Evolutionary conservation across 495 filamentous ascomycete species (phyloP).

Genomic region (Patellaria atrata): DNA sequence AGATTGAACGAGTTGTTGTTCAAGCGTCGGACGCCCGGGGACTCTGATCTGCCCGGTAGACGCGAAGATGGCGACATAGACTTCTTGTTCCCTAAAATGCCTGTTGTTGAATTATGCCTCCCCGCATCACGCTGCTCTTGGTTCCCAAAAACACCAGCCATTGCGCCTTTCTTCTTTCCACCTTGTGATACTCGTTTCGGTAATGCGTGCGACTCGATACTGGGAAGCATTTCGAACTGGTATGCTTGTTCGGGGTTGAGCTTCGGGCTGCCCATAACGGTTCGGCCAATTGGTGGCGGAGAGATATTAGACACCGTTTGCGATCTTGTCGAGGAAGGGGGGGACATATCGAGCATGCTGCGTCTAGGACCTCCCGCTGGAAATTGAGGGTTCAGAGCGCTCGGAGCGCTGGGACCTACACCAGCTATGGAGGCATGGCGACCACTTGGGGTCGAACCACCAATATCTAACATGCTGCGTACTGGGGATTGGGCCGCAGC

Average conservation of each 20-base stretch:
- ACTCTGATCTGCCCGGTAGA: slow-evolving; percentile 42
- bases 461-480: slow-evolving; percentile 48
- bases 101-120: slow-evolving; percentile 34
- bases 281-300: slow-evolving; percentile 2
- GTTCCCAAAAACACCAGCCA: slow-evolving; percentile 32
- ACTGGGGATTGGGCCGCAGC: slow-evolving; percentile 38
- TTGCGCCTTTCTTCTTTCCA: slow-evolving; percentile 22
- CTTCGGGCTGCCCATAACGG: slow-evolving; percentile 6
- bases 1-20: slow-evolving; percentile 27
- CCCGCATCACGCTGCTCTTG: slow-evolving; percentile 31
- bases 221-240: slow-evolving; percentile 24
- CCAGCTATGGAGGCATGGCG: slow-evolving; percentile 33
- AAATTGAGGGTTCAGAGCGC: background rate
- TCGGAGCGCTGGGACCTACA: slow-evolving; percentile 8
- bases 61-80: slow-evolving; percentile 46
- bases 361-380: slow-evolving; percentile 5
- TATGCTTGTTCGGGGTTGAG: slow-evolving; percentile 21
- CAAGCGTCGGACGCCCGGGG: slow-evolving; percentile 35
- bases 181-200: slow-evolving; percentile 24
- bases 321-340: slow-evolving; percentile 9
- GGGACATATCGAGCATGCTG: slow-evolving; percentile 18
- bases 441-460: slow-evolving; percentile 22
- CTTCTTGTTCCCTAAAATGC: slow-evolving; percentile 33
- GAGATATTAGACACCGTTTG: background rate
- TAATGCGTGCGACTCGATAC: slow-evolving; percentile 21